phyloP scores from a whole-genome alignment of 2,329 filamentous ascomycete genomes.

The Ascocoryne sarcoides region DNA sequence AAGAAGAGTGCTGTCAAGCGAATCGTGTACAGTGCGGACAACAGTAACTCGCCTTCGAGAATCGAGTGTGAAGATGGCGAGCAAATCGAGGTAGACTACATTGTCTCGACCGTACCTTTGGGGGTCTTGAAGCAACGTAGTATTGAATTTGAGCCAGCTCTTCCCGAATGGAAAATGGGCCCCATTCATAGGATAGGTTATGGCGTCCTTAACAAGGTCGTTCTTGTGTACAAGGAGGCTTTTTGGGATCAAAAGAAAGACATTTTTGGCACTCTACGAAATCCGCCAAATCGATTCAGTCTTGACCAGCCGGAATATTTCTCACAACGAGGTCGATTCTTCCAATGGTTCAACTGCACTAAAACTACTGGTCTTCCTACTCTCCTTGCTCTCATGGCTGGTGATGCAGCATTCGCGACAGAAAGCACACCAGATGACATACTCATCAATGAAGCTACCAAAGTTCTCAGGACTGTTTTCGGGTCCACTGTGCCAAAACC shows the following conservation, averaged over 20 bases:
- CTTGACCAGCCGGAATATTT: constrained; percentile 73
- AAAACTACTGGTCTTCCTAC: constrained; percentile 83
- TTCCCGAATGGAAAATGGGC: constrained; percentile 79
- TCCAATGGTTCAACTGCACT: constrained; percentile 95
- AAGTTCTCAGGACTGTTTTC: constrained; percentile 70
- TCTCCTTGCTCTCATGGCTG: constrained; percentile 88
- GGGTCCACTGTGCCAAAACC: constrained; percentile 63
- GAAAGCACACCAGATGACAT: constrained; percentile 68
- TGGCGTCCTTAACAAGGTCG: constrained; percentile 89
- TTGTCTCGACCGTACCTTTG: constrained; percentile 85
- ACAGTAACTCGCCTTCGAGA: constrained; percentile 40
- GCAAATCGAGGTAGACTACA: constrained; percentile 70
- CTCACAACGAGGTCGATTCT: constrained; percentile 77
- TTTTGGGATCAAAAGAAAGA: constrained; percentile 90
- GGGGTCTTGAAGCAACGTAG: constrained; percentile 81
- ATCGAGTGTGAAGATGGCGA: constrained; percentile 74
- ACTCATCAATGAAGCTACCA: constrained; percentile 72
- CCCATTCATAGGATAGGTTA: constrained; percentile 82
- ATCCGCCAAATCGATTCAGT: constrained; percentile 60
- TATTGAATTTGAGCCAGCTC: constrained; percentile 77
- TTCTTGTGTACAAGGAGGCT: constrained; percentile 76
- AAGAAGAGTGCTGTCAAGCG: constrained; percentile 64
- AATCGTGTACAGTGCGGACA: constrained; percentile 53
- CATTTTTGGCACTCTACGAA: constrained; percentile 86
- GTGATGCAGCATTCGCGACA: constrained; percentile 83